Conservation (phyloP, 1,139 yeast genomes). For the Sugiyamaella xylanicola region DNA sequence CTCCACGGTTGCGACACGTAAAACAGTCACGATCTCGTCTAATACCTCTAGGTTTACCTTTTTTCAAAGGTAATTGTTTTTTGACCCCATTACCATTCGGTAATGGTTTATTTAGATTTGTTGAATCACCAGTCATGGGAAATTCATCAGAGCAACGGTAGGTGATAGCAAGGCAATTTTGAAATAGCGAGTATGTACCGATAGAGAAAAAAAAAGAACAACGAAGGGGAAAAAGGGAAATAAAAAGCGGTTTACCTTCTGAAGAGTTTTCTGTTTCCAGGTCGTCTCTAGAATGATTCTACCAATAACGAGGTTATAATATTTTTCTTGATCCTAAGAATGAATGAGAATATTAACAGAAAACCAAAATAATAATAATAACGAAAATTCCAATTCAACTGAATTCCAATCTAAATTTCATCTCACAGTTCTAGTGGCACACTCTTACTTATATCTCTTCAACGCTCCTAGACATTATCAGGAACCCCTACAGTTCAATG, state of each 20-base stretch:
- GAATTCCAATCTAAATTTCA: not conserved
- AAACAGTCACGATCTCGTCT: constrained; percentile 34
- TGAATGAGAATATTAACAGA: not conserved
- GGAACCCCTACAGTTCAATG: not conserved
- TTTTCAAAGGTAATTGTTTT: constrained; percentile 16
- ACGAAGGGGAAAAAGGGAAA: not conserved
- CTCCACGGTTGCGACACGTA: constrained; percentile 31
- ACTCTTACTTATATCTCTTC: not conserved
- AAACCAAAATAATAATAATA: not conserved
- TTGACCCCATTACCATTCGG: constrained; percentile 5
- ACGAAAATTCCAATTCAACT: not conserved
- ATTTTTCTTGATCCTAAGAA: not conserved
- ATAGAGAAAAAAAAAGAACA: not conserved
- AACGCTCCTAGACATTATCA: not conserved
- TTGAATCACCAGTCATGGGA: constrained; percentile 7
- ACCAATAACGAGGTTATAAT: not conserved
- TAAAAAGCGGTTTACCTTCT: not conserved
- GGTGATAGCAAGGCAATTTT: not conserved
- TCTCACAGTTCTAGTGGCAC: not conserved
- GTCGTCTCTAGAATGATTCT: not conserved
- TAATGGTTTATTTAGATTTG: not conserved
- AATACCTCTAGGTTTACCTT: constrained; percentile 33
- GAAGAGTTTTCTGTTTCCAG: not conserved
- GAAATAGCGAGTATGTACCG: not conserved
- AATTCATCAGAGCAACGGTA: constrained; percentile 5